These are phyloP conservation scores for Solanum piurae DNA, from an alignment of 257 asterid species.

Conservation along the genomic window DNA sequence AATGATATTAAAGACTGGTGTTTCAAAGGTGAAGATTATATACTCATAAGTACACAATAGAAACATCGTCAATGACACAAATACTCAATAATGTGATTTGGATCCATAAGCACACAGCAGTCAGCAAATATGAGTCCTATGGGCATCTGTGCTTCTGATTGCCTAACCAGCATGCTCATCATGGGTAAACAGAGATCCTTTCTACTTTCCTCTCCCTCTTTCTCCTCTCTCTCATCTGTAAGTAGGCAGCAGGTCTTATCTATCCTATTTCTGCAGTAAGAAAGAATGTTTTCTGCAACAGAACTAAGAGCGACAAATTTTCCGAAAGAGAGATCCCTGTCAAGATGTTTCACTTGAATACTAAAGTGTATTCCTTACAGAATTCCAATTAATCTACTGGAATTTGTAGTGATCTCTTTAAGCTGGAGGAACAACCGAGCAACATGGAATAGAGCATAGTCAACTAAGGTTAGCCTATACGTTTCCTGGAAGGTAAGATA, in stretches of 20 bases:
- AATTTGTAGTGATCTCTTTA: background rate
- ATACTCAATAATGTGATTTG: background rate
- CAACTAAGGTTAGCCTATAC: background rate
- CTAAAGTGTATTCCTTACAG: background rate
- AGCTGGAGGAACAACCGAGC: background rate
- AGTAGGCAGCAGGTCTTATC: background rate
- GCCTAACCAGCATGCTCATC: background rate
- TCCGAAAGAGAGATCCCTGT: background rate
- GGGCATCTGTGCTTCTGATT: background rate
- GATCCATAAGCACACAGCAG: background rate
- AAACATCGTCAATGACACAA: background rate
- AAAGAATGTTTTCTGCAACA: background rate
- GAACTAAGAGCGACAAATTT: background rate
- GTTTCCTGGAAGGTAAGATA: background rate
- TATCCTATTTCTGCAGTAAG: background rate
- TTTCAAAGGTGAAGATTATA: background rate
- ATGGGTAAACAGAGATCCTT: background rate
- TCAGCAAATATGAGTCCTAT: background rate
- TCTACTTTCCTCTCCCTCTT: background rate
- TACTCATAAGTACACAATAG: background rate
- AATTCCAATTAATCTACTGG: background rate
- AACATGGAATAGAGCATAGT: background rate
- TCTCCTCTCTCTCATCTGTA: background rate
- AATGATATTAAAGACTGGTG: background rate
- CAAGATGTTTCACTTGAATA: background rate